phyloP scores from a whole-genome alignment of 2,329 filamentous ascomycete genomes.

The Thelonectria olida region DNA sequence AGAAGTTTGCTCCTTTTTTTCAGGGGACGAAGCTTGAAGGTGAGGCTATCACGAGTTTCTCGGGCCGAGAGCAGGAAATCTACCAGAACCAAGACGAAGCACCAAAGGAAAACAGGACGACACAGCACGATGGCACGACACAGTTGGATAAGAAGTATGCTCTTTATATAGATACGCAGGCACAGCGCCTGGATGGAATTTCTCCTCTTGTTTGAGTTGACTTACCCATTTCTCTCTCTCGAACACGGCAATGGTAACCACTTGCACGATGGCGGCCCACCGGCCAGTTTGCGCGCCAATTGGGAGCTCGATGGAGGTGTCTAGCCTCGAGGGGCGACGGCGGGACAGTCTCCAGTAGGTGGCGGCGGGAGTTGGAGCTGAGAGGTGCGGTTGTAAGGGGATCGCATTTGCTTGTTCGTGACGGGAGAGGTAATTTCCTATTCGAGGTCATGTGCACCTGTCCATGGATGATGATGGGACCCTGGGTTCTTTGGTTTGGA shows the following conservation, averaged over 20 bases:
- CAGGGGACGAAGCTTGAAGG: not conserved
- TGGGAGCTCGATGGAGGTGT: not conserved
- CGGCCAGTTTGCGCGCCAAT: slow-evolving; percentile 36
- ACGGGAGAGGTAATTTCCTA: slow-evolving; percentile 25
- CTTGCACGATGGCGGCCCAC: not conserved
- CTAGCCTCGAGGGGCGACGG: slow-evolving; percentile 2
- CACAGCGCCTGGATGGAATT: no score
- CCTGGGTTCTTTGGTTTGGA: no score
- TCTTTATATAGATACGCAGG: no score
- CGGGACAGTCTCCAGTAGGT: slow-evolving; percentile 13
- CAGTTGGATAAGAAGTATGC: not conserved
- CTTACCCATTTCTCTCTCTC: no score
- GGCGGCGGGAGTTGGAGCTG: slow-evolving; percentile 31
- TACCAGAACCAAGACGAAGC: not conserved
- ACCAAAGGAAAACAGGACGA: not conserved
- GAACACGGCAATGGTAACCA: not conserved
- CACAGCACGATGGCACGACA: not conserved
- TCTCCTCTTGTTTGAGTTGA: no score
- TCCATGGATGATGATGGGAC: slow-evolving; percentile 1
- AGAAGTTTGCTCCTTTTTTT: not conserved
- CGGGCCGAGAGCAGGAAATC: not conserved
- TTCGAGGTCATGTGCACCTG: slow-evolving; percentile 20
- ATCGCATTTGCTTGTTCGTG: not conserved
- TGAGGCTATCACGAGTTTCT: slow-evolving; percentile 12
- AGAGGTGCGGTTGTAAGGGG: slow-evolving; percentile 36